Evolutionary conservation across 352 stramenopile species (phyloP).

Genomic region (Phytophthora fragariae): DNA sequence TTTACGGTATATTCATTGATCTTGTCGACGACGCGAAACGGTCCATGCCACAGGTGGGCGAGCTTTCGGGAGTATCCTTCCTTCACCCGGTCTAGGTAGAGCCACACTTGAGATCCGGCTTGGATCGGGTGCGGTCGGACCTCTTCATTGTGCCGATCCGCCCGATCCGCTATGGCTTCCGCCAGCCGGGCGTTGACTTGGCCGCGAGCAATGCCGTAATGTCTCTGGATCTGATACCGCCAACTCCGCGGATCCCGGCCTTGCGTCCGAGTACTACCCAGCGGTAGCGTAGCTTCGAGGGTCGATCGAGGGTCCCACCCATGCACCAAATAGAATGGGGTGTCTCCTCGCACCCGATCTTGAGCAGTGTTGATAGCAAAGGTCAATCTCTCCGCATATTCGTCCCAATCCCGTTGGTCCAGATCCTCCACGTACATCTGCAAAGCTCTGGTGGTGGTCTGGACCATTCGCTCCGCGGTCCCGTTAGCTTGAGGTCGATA

Average conservation of each 20-base stretch:
- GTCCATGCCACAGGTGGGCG: not conserved
- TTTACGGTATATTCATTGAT: not conserved
- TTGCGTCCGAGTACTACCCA: too few relatives aligned
- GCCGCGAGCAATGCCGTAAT: too few relatives aligned
- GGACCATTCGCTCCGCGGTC: not conserved
- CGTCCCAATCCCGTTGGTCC: not conserved
- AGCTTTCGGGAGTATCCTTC: not conserved
- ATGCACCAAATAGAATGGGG: not conserved
- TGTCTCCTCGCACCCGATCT: not conserved
- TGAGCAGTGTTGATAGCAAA: not conserved
- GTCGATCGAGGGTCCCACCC: not conserved
- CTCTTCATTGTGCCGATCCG: not conserved
- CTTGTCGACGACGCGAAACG: not conserved
- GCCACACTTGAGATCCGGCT: not conserved
- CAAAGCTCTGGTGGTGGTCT: not conserved
- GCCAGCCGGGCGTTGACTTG: too few relatives aligned
- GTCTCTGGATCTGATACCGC: too few relatives aligned
- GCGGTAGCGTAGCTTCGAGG: not conserved
- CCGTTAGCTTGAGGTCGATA: too few relatives aligned
- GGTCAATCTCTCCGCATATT: not conserved
- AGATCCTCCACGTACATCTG: not conserved
- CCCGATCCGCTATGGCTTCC: not conserved
- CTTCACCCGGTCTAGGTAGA: not conserved
- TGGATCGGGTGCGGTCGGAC: not conserved
- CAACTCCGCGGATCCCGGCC: too few relatives aligned